Conservation (phyloP, 2,329 filamentous ascomycete species). For the Aspergillus jensenii region DNA sequence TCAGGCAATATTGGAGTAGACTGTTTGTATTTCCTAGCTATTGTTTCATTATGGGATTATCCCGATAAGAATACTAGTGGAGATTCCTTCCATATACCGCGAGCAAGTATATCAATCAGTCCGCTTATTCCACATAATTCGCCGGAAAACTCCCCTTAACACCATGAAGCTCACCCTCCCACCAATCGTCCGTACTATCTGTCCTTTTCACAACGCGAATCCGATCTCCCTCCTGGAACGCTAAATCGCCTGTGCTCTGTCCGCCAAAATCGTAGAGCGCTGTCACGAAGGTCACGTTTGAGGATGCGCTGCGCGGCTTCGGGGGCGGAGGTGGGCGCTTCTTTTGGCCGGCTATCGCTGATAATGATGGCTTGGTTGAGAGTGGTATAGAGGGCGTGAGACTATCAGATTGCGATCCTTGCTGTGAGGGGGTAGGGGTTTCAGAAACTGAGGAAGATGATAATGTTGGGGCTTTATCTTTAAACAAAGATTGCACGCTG, state of each 20-base stretch:
- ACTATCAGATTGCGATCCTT: conserved; percentile 27
- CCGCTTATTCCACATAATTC: conserved; percentile 67
- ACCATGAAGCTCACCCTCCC: conserved; percentile 74
- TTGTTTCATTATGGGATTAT: not conserved
- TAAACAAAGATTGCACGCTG: not conserved
- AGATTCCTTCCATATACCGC: not conserved
- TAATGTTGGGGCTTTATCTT: conserved; percentile 6
- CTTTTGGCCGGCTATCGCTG: conserved; percentile 59
- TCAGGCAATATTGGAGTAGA: not conserved
- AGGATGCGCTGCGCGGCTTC: conserved; percentile 53
- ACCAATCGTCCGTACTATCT: conserved; percentile 80
- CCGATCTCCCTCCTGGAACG: conserved; percentile 73
- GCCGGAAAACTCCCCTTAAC: conserved; percentile 73
- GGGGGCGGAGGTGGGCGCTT: conserved; percentile 75
- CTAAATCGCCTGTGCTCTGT: conserved; percentile 67
- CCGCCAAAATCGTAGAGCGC: conserved; percentile 75
- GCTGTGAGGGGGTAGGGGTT: conserved; percentile 29
- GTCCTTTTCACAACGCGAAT: conserved; percentile 79
- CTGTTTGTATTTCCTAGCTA: not conserved
- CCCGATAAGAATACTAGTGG: not conserved
- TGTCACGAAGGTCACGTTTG: conserved; percentile 58
- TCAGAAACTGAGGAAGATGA: conserved; percentile 3
- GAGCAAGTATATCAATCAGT: not conserved
- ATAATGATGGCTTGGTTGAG: conserved; percentile 25
- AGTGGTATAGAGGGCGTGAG: conserved; percentile 25